These are phyloP conservation scores for Tolypocladium tropicale DNA, from an alignment of 2,329 filamentous ascomycete species.

Conservation along the genomic window DNA sequence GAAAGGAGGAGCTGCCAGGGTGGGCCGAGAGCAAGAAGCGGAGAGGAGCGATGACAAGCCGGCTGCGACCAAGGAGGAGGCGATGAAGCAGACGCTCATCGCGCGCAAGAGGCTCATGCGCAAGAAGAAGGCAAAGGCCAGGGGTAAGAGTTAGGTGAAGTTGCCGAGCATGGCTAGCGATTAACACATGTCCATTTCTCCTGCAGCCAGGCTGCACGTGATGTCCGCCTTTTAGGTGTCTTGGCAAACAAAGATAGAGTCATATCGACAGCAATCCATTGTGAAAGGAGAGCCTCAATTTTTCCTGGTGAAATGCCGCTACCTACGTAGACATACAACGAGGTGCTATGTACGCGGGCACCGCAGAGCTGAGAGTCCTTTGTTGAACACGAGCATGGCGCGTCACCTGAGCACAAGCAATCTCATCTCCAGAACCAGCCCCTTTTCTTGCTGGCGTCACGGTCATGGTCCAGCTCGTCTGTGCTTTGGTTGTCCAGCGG, in stretches of 20 bases:
- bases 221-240: neutral
- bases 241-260: no score
- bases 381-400: neutral
- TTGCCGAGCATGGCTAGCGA: neutral
- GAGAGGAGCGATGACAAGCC: constrained; percentile 15
- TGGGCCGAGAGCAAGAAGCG: neutral
- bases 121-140: constrained; percentile 47
- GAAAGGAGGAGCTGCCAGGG: neutral
- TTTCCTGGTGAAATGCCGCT: no score
- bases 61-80: constrained; percentile 23
- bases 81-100: constrained; percentile 64
- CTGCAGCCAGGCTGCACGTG: neutral
- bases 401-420: no score
- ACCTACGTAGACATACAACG: neutral
- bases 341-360: neutral
- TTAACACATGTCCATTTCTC: neutral
- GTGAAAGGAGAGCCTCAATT: neutral
- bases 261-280: no score
- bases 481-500: constrained; percentile 7
- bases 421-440: constrained; percentile 32
- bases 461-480: neutral
- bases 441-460: constrained; percentile 12
- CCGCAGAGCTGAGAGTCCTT: neutral
- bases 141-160: constrained; percentile 10
- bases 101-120: constrained; percentile 73